Evolutionary conservation across 176 grass and related monocot species (phyloP).

Genomic region (Cocos nucifera): DNA sequence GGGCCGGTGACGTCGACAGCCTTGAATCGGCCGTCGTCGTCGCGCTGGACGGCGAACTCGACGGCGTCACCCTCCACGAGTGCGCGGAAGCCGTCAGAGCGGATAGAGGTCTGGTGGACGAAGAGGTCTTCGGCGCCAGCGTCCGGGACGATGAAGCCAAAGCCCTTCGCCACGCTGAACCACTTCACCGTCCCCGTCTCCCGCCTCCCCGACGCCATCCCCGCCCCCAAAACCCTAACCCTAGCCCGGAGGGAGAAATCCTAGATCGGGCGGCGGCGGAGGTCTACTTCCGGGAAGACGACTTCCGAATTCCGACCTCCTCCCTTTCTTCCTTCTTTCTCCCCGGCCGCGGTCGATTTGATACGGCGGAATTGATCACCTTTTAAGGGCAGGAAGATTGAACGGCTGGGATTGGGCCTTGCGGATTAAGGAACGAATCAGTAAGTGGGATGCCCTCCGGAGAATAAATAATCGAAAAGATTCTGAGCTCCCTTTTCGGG

Average conservation of each 20-base stretch:
- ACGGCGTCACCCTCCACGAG: slow-evolving; percentile 23
- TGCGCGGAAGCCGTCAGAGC: slow-evolving; percentile 12
- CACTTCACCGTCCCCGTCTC: slow-evolving; percentile 24
- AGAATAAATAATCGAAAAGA: neutral
- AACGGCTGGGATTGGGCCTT: slow-evolving; percentile 10
- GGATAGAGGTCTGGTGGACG: slow-evolving; percentile 27
- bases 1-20: slow-evolving; percentile 22
- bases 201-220: slow-evolving; percentile 6
- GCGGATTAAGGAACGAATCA: slow-evolving; percentile 11
- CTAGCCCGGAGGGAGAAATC: no score
- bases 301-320: no score
- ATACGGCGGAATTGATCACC: no score
- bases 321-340: no score
- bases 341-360: no score
- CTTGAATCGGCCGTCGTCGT: slow-evolving; percentile 19
- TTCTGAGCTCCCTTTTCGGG: neutral
- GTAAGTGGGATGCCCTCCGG: no score
- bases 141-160: slow-evolving; percentile 24
- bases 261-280: no score
- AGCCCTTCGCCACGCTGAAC: slow-evolving; percentile 21
- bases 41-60: slow-evolving; percentile 17
- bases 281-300: no score
- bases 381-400: neutral
- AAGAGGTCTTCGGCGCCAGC: slow-evolving; percentile 20
- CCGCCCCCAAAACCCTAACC: neutral